Evolutionary conservation across 1,284 basidiomycete genomes (phyloP).

Genomic region (Ganoderma multipileum): DNA sequence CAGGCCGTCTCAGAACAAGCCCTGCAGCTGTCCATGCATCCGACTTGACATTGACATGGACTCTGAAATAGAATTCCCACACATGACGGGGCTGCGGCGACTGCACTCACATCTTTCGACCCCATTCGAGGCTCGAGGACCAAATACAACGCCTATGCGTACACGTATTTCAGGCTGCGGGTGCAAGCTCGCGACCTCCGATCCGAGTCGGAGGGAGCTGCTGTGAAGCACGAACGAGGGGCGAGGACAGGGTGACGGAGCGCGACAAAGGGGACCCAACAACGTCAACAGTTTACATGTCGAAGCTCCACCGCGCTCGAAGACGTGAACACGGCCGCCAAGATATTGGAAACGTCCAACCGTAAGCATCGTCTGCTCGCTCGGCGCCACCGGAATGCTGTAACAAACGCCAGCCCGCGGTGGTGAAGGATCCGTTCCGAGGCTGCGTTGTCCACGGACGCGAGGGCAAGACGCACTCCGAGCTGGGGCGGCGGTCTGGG

Average conservation of each 20-base stretch:
- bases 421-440: not conserved
- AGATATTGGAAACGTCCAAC: too few species aligned
- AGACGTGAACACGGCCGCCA: not conserved
- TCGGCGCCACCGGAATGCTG: slow-evolving; percentile 15
- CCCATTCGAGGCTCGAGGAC: not conserved
- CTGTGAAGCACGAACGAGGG: not conserved
- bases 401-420: not conserved
- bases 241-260: not conserved
- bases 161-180: not conserved
- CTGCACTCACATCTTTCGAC: not conserved
- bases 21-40: not conserved
- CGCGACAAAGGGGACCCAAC: not conserved
- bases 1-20: not conserved
- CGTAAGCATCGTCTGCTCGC: not conserved
- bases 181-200: slow-evolving; percentile 2
- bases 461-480: not conserved
- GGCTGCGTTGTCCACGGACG: not conserved
- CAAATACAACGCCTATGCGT: not conserved
- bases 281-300: not conserved
- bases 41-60: not conserved
- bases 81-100: not conserved
- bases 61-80: not conserved
- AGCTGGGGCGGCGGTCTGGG: too few species aligned
- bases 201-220: slow-evolving; percentile 18
- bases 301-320: not conserved